Percentiles rank a stretch among this genome's conserved stretches.
These are phyloP conservation scores for Colletotrichum tamarilloi DNA, from an alignment of 2,329 filamentous ascomycete species.

Conservation along the genomic window DNA sequence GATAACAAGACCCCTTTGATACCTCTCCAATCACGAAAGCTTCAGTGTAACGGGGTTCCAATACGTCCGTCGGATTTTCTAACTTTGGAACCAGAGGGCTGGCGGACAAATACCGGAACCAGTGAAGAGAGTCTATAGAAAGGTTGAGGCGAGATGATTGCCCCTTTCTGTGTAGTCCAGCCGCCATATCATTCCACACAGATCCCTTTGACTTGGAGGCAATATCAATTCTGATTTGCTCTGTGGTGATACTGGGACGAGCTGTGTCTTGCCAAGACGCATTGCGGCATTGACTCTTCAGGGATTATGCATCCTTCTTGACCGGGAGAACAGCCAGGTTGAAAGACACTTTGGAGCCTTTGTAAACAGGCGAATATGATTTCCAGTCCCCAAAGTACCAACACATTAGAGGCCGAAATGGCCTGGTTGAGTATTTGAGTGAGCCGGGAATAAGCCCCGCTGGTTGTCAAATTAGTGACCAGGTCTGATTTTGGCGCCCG, in stretches of 20 bases:
- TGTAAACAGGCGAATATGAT: background rate
- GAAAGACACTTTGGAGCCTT: background rate
- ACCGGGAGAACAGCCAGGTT: background rate
- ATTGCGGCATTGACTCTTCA: background rate
- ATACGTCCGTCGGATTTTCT: background rate
- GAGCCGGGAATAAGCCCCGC: background rate
- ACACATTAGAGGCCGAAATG: background rate
- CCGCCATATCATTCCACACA: background rate
- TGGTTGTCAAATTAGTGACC: background rate
- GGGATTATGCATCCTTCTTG: background rate
- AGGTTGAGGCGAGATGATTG: background rate
- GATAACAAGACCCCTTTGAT: background rate
- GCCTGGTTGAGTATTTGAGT: background rate
- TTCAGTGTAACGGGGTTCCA: background rate
- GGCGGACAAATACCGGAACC: background rate
- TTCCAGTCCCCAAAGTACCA: background rate
- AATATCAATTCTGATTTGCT: background rate
- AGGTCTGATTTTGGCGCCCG: background rate
- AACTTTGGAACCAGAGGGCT: background rate
- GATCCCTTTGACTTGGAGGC: background rate
- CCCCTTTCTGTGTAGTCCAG: background rate
- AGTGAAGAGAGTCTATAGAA: background rate
- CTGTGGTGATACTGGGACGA: background rate
- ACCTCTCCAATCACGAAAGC: background rate
- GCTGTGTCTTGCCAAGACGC: background rate